Evolutionary conservation across 139 green algal genomes (phyloP).

Genomic region (Tetraselmis striata): DNA sequence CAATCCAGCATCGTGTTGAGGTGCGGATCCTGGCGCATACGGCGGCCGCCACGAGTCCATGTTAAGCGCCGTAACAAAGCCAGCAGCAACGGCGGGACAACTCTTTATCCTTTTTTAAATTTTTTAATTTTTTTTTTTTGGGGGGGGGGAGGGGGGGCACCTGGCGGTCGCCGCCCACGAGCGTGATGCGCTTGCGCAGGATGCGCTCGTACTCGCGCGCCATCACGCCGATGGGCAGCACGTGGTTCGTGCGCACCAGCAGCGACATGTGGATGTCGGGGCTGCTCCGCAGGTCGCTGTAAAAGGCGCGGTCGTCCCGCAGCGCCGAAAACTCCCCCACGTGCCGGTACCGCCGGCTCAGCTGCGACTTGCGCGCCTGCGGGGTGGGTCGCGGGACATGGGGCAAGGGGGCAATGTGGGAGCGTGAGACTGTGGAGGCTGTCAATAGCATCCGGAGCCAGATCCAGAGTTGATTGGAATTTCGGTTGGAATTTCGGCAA

Average conservation of each 20-base stretch:
- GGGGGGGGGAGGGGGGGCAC: too few species aligned
- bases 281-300: not conserved
- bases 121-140: too few species aligned
- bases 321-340: not conserved
- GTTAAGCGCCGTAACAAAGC: not conserved
- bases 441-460: too few species aligned
- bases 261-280: constrained; percentile 46
- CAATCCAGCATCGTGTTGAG: constrained; percentile 40
- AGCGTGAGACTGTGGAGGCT: too few species aligned
- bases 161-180: not conserved
- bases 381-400: too few species aligned
- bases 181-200: constrained; percentile 31
- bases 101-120: not conserved
- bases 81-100: not conserved
- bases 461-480: too few species aligned
- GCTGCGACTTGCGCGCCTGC: not conserved
- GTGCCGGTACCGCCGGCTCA: not conserved
- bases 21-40: constrained; percentile 24
- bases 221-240: constrained; percentile 53
- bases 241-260: constrained; percentile 47
- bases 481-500: too few species aligned
- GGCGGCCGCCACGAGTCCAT: not conserved
- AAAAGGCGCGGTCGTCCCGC: not conserved
- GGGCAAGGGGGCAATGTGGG: too few species aligned
- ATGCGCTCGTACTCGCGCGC: constrained; percentile 53